Percentiles rank a stretch among this genome's conserved stretches.
phyloP scores from a whole-genome alignment of 2,329 filamentous ascomycete genomes.

The Apiospora rasikravindrae region DNA sequence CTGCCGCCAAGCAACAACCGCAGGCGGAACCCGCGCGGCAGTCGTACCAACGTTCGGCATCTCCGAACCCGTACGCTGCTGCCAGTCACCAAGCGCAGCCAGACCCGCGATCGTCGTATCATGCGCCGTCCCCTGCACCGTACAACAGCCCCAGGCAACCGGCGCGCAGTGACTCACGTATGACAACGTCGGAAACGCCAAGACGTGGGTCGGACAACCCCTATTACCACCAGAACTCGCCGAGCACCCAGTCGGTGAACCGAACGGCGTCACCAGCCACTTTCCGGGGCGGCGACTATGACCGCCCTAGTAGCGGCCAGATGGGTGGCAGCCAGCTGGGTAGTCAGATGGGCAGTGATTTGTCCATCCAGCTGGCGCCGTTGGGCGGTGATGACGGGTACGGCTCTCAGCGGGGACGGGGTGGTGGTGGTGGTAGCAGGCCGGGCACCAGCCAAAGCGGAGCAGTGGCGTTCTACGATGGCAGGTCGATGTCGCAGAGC shows the following conservation, averaged over 20 bases:
- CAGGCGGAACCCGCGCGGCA: not conserved
- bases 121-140: not conserved
- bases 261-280: slow-evolving; percentile 55
- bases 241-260: slow-evolving; percentile 46
- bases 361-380: slow-evolving; percentile 73
- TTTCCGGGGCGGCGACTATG: slow-evolving; percentile 49
- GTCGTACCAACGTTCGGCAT: slow-evolving; percentile 51
- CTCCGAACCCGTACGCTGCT: slow-evolving; percentile 60
- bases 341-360: slow-evolving; percentile 54
- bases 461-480: slow-evolving; percentile 63
- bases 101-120: not conserved
- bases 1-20: slow-evolving; percentile 17
- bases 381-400: slow-evolving; percentile 64
- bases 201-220: slow-evolving; percentile 55
- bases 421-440: slow-evolving; percentile 53
- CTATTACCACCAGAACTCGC: slow-evolving; percentile 59
- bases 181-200: slow-evolving; percentile 45
- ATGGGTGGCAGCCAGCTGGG: slow-evolving; percentile 31
- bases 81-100: not conserved
- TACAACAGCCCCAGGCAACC: slow-evolving; percentile 26
- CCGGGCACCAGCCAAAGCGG: slow-evolving; percentile 54
- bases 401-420: slow-evolving; percentile 44
- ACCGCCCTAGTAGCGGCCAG: slow-evolving; percentile 57
- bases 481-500: slow-evolving; percentile 47
- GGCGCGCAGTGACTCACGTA: slow-evolving; percentile 40